Conservation (phyloP, 208 protist genomes). For the Blechomonas ayalai region DNA sequence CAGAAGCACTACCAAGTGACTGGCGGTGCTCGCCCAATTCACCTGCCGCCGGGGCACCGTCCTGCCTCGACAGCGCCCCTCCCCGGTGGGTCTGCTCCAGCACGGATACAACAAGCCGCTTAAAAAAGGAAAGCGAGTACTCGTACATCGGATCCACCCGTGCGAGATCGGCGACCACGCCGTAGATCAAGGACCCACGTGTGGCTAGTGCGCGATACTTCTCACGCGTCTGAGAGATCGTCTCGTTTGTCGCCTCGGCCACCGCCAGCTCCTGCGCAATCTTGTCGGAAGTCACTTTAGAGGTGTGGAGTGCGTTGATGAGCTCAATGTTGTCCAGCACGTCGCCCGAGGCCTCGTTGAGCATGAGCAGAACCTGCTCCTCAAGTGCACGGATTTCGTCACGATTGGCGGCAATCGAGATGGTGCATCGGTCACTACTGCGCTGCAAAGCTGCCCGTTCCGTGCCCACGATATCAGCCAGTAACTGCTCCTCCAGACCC, state of each 20-base stretch:
- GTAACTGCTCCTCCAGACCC: conserved; percentile 90
- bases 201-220: conserved; percentile 88
- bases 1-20: neutral
- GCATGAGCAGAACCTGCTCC: conserved; percentile 90
- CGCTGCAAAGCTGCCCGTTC: conserved; percentile 86
- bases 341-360: conserved; percentile 89
- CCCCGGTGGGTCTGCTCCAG: conserved; percentile 58
- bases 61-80: conserved; percentile 5
- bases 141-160: conserved; percentile 92
- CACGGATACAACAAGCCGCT: conserved; percentile 79
- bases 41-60: neutral
- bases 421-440: conserved; percentile 82
- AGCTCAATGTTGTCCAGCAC: conserved; percentile 94
- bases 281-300: conserved; percentile 87
- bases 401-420: conserved; percentile 90
- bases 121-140: conserved; percentile 90
- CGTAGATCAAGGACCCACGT: conserved; percentile 93
- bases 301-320: conserved; percentile 89
- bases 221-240: conserved; percentile 89
- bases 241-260: conserved; percentile 89
- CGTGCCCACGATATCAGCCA: conserved; percentile 82
- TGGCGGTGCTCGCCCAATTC: neutral
- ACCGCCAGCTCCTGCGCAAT: conserved; percentile 86
- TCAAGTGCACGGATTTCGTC: conserved; percentile 91
- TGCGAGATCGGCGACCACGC: conserved; percentile 87